These are phyloP conservation scores for Alternaria longipes DNA, from an alignment of 2,329 filamentous ascomycete species.

Conservation along the genomic window DNA sequence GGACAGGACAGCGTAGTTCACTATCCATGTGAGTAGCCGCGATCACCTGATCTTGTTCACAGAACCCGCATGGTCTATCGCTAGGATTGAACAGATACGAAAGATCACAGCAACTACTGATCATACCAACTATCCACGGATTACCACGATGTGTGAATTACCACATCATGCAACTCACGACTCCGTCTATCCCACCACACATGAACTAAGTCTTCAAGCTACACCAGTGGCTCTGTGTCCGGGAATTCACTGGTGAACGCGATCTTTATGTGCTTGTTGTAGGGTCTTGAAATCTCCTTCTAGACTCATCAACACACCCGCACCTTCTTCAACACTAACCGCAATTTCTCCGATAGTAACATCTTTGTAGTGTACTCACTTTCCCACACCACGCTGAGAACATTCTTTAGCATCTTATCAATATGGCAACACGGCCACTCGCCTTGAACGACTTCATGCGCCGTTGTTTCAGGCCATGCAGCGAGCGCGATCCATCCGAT, in stretches of 20 bases:
- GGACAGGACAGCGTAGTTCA: background rate
- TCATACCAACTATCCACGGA: background rate
- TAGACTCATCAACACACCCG: background rate
- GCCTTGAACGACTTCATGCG: background rate
- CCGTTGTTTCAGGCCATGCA: background rate
- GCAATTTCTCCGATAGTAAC: background rate
- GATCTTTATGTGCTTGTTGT: background rate
- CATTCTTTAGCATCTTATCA: background rate
- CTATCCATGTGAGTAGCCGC: background rate
- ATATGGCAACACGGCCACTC: background rate
- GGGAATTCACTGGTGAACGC: background rate
- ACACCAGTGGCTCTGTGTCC: no score
- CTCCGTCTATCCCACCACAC: background rate
- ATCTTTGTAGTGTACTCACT: background rate
- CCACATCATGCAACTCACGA: background rate
- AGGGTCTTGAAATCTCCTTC: background rate
- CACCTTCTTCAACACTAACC: background rate
- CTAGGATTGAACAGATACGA: background rate
- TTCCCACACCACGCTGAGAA: background rate
- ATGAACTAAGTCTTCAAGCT: background rate
- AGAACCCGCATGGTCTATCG: background rate
- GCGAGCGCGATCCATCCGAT: background rate
- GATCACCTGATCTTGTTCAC: background rate
- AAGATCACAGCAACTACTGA: background rate
- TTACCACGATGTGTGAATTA: background rate